Percentiles rank a stretch among this genome's conserved stretches.
Conservation (phyloP, 352 stramenopile genomes). For the Aphanomyces invadans region DNA sequence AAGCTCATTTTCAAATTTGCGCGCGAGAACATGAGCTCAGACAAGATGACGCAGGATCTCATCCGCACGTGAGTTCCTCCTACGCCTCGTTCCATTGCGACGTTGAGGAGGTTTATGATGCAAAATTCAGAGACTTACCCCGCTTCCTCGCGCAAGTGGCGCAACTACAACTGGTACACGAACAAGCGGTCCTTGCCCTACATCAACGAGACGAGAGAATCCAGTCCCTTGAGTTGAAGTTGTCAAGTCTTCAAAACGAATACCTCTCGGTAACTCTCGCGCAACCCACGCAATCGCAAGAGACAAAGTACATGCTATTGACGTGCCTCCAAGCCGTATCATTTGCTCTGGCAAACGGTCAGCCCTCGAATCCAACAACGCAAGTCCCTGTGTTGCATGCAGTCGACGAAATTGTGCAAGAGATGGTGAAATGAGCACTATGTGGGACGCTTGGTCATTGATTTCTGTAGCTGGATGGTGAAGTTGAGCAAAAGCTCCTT, state of each 20-base stretch:
- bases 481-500: slow-evolving; percentile 11
- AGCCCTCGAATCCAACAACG: slow-evolving; percentile 1
- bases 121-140: not conserved
- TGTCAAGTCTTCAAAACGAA: slow-evolving; percentile 5
- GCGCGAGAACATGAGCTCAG: not conserved
- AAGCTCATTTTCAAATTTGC: slow-evolving; percentile 8
- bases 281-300: not conserved
- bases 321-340: not conserved
- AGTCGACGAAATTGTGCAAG: not conserved
- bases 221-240: not conserved
- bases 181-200: not conserved
- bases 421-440: not conserved
- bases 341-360: not conserved
- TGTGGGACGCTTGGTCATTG: not conserved
- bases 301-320: slow-evolving; percentile 3
- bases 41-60: slow-evolving; percentile 14
- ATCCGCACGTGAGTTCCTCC: not conserved
- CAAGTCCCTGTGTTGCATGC: slow-evolving; percentile 10
- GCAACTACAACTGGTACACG: slow-evolving; percentile 1
- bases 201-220: slow-evolving; percentile 2
- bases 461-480: slow-evolving; percentile 3
- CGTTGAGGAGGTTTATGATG: not conserved
- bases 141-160: not conserved
- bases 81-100: not conserved
- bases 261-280: not conserved